phyloP scores from a whole-genome alignment of 2,329 filamentous ascomycete genomes.

The Capronia americana region DNA sequence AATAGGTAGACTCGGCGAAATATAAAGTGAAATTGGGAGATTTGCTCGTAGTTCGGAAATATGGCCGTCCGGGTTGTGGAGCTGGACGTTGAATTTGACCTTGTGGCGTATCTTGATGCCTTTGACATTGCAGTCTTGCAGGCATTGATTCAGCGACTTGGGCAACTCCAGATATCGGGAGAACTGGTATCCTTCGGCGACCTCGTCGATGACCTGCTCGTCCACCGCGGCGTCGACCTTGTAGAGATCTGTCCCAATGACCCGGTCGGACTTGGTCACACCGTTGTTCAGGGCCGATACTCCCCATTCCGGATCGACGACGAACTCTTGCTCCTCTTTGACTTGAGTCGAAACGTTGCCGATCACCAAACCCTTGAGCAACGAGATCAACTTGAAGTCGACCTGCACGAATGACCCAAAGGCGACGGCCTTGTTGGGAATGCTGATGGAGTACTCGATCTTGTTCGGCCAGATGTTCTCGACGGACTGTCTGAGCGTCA shows the following conservation, averaged over 20 bases:
- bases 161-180: conserved; percentile 71
- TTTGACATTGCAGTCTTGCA: conserved; percentile 87
- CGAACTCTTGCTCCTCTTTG: conserved; percentile 77
- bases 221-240: conserved; percentile 72
- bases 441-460: conserved; percentile 91
- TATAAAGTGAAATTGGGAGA: conserved; percentile 89
- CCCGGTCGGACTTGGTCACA: conserved; percentile 63
- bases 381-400: conserved; percentile 83
- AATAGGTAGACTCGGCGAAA: conserved; percentile 89
- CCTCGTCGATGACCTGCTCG: conserved; percentile 60
- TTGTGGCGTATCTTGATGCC: conserved; percentile 94
- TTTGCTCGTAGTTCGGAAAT: conserved; percentile 84
- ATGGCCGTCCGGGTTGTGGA: conserved; percentile 94
- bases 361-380: conserved; percentile 86
- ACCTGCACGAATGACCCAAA: conserved; percentile 87
- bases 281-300: conserved; percentile 41
- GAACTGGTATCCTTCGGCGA: conserved; percentile 67
- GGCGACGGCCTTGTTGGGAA: conserved; percentile 91
- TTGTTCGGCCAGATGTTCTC: conserved; percentile 99
- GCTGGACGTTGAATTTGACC: conserved; percentile 85
- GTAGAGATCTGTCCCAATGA: conserved; percentile 71
- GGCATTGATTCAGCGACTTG: conserved; percentile 78
- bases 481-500: conserved; percentile 63
- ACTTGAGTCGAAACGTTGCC: conserved; percentile 82
- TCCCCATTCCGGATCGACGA: conserved; percentile 56